phyloP scores from a whole-genome alignment of 441 rosid genomes.

The Omphalea diandra region DNA sequence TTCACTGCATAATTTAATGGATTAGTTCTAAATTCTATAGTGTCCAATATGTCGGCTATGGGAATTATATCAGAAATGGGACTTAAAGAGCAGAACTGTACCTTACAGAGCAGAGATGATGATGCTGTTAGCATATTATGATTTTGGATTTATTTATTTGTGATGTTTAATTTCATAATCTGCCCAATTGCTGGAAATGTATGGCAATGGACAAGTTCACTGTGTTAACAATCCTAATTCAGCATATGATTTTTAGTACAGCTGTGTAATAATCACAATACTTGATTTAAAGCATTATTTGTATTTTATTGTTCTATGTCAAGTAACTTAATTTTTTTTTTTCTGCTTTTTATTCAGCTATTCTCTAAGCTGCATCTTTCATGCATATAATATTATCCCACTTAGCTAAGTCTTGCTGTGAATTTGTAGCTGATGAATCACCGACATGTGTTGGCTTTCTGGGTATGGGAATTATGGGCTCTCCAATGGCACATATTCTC shows the following conservation, averaged over 20 bases:
- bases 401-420: conserved; percentile 9
- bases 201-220: too few species aligned
- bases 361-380: not conserved
- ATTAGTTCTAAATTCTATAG: not conserved
- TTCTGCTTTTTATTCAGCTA: not conserved
- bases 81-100: too few species aligned
- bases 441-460: conserved; percentile 67
- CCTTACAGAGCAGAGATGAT: too few species aligned
- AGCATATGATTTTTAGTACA: too few species aligned
- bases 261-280: not conserved
- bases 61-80: too few species aligned
- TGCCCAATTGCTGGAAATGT: too few species aligned
- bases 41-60: not conserved
- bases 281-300: not conserved
- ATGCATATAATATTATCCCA: not conserved
- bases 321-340: not conserved
- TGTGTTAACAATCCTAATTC: too few species aligned
- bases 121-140: too few species aligned
- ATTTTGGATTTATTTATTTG: too few species aligned
- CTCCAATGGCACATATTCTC: conserved; percentile 94
- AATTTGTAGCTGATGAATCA: conserved; percentile 44
- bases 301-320: not conserved
- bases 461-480: conserved; percentile 93
- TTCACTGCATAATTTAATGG: not conserved
- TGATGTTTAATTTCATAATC: too few species aligned